Base-by-base conservation (phyloP, 176 grass and related monocot genomes). In the Zoysia pacifica region DNA sequence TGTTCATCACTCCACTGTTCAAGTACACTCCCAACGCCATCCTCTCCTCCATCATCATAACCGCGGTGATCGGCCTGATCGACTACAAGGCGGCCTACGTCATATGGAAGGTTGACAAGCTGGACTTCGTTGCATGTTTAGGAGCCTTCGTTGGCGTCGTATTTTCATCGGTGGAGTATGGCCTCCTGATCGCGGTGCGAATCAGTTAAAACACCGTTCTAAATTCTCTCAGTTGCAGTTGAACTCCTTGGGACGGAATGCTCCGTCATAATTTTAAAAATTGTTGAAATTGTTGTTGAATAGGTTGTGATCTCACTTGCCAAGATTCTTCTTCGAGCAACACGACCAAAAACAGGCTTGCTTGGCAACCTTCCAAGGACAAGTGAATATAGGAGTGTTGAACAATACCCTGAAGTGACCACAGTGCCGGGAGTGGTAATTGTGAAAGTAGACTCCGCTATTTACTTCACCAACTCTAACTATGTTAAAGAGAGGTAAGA, bases 281-380 rank as follows among this genome's bases (percentile, higher is more conserved):
- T 28, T 28, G 38, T 45, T 81, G 18, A 68, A 58, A 54, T 47
- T 80, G n/a, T 44, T 76, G 36, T 56, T 69, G 63, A 83, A 75
- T 55, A 98, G 96, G 86, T 98, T 74, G 75, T 48, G 28, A 83
- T 98, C 85, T 98, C 96, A 46, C 19, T 94, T 42, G 88, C 79
- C 28, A 98, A 98, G 80, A 98, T 98, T 63, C 79, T 98, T 81
- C 92, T 98, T 51, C 92, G 94, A 93, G 92, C 92, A 71, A 98
- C 96, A 47, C 68, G 96, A 38, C 96, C 96, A 6, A 98, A 90
- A 79, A 94, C 75, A 65, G 90, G 73, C 76, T 78, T 98, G 62
- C 90, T 98, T n/a, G 96, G 96, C n/a, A 94, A 94, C 42, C 85
- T 98, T 83, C 86, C 88, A 9, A 53, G 84, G 70, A 94, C 96